phyloP scores from a whole-genome alignment of 1,284 basidiomycete species.

The Malassezia restricta region DNA sequence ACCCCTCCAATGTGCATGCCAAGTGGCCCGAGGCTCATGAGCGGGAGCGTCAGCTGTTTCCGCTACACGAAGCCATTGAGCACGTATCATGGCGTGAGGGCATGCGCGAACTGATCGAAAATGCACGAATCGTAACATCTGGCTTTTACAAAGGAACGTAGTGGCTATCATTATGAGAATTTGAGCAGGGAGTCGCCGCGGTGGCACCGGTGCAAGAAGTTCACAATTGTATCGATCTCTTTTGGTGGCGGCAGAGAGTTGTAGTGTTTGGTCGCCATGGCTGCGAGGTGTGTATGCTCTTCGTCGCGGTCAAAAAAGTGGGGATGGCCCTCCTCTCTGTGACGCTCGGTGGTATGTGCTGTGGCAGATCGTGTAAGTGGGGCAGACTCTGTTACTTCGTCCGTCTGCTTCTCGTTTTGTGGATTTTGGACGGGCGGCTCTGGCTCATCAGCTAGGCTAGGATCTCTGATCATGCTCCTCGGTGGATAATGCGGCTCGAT shows the following conservation, averaged over 20 bases:
- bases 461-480: conserved; percentile 4
- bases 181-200: neutral
- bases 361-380: conserved; percentile 3
- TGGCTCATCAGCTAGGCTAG: neutral
- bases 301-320: conserved; percentile 7
- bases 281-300: conserved; percentile 4
- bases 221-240: conserved; percentile 13
- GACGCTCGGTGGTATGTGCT: neutral
- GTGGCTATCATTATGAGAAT: neutral
- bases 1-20: neutral
- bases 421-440: neutral
- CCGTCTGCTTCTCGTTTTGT: neutral
- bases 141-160: neutral
- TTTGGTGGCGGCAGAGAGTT: conserved; percentile 6
- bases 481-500: conserved; percentile 10
- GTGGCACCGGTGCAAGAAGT: conserved; percentile 15
- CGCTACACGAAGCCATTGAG: conserved; percentile 18
- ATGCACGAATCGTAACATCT: neutral
- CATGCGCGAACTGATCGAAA: conserved; percentile 7
- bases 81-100: conserved; percentile 24
- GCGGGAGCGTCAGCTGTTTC: conserved; percentile 20
- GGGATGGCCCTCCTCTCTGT: neutral
- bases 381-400: neutral
- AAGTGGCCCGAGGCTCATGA: conserved; percentile 33
- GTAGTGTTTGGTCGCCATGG: conserved; percentile 11